A percentile compares a stretch with the other conserved stretches of the same genome.
These are phyloP conservation scores for Ganoderma multipileum DNA, from an alignment of 1,284 basidiomycete species.

Conservation along the genomic window DNA sequence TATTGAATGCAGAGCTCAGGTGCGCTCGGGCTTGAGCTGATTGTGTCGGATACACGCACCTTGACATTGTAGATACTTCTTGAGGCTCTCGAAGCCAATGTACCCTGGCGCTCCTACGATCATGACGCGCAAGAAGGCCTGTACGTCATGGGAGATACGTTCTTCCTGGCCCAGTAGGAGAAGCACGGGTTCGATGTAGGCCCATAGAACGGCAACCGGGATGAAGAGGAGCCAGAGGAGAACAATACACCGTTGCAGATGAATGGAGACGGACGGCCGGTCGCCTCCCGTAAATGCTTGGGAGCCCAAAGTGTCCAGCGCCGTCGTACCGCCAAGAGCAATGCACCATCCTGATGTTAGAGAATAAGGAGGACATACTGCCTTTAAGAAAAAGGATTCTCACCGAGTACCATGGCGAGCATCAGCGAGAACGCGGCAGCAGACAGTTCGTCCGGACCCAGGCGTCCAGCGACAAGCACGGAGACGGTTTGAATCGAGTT, in stretches of 20 bases:
- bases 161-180: conserved; percentile 67
- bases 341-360: conserved; percentile 69
- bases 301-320: conserved; percentile 78
- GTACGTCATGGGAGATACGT: conserved; percentile 62
- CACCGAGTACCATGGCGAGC: conserved; percentile 73
- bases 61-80: conserved; percentile 83
- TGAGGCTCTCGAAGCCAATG: conserved; percentile 77
- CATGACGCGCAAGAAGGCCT: conserved; percentile 68
- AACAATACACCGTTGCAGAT: conserved; percentile 71
- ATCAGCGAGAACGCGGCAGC: conserved; percentile 76
- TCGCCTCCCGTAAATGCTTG: conserved; percentile 73
- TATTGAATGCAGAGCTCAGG: not conserved
- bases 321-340: conserved; percentile 78
- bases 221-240: conserved; percentile 68
- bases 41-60: conserved; percentile 47
- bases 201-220: conserved; percentile 68
- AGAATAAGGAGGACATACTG: not conserved
- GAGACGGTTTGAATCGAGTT: conserved; percentile 75
- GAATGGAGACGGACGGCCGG: conserved; percentile 63
- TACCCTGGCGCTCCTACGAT: conserved; percentile 73
- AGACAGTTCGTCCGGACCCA: conserved; percentile 73
- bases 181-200: conserved; percentile 64
- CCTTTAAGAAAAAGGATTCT: conserved; percentile 43
- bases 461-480: conserved; percentile 65
- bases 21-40: not conserved